Evolutionary conservation across 345 rosid species (phyloP).

Genomic region (Clarkia xantiana): DNA sequence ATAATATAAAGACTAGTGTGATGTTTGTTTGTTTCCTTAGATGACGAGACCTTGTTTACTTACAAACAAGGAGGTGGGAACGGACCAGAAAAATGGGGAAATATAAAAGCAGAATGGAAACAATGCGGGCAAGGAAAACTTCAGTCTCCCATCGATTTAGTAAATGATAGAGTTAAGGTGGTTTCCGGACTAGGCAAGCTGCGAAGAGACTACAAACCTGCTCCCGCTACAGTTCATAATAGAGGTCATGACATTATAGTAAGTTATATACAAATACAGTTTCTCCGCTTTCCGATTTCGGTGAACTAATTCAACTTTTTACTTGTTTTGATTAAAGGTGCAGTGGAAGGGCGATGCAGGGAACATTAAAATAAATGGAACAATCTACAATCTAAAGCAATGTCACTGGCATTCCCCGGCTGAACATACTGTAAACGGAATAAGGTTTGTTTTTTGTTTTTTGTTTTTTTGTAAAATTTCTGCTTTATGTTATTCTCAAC

Average conservation of each 20-base stretch:
- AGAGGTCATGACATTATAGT: slow-evolving; percentile 63
- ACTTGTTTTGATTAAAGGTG: slow-evolving; percentile 20
- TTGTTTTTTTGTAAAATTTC: background rate
- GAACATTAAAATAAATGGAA: slow-evolving; percentile 28
- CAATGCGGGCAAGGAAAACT: slow-evolving; percentile 31
- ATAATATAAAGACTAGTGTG: no score
- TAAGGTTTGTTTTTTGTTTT: slow-evolving; percentile 26
- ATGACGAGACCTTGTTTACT: slow-evolving; percentile 24
- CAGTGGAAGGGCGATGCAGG: slow-evolving; percentile 64
- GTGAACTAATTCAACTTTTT: background rate
- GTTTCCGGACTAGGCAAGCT: slow-evolving; percentile 19
- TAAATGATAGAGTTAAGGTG: slow-evolving; percentile 11
- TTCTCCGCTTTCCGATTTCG: no score
- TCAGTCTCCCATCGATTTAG: slow-evolving; percentile 65
- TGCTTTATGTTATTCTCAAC: no score
- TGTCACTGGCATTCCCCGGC: slow-evolving; percentile 70
- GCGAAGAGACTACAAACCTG: slow-evolving; percentile 37
- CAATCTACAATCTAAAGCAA: slow-evolving; percentile 27
- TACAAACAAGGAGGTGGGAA: slow-evolving; percentile 21
- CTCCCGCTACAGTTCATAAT: slow-evolving; percentile 33
- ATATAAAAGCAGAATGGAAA: slow-evolving; percentile 33
- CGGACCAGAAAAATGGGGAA: slow-evolving; percentile 44
- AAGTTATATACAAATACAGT: background rate
- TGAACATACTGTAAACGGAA: slow-evolving; percentile 46
- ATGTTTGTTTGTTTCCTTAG: no score